Base-by-base conservation (phyloP, 495 filamentous ascomycete genomes). In the Podospora conica region DNA sequence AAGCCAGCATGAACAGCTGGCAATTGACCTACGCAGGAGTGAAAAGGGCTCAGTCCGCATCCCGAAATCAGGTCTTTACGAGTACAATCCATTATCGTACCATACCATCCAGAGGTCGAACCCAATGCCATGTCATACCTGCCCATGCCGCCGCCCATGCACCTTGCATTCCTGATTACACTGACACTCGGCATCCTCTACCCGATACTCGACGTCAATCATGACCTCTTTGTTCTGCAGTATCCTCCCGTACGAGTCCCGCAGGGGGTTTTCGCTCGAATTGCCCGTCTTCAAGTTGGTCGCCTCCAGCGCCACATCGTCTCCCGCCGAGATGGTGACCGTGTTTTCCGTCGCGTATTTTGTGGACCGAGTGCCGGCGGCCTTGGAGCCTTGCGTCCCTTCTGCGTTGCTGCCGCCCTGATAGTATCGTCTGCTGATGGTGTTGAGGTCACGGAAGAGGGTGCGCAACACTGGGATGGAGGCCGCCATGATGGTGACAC, bases 401-500 rank as follows among this genome's bases (percentile, higher is more conserved):
- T 56, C 65, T 8, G 59, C 57, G 62, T 33, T 65, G 61, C 61
- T 67, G 1, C 31, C 68, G 10, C 61, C 53, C 3, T 63, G 15
- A 56, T 71, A 69, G 54, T 71, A 64, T 18, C 61, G 4, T 33
- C 61, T 65, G 31, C 67, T 65, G 40, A 63, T 23, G 12, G 55
- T 63, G 20, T 69, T 64, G 11, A 61, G 53, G 66, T 77, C 68
- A 8, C 71, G 71, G 58, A 78, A 73, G 3, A 79, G 68, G 1
- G 72, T 75, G 0, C 76, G 69, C 18, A 79, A 57, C 8, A 78
- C 73, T 9, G 76, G 77, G 23, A 78, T 76, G 4, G 74, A 78
- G 40, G 77, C 72, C 10, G 76, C 77, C 23, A 76, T 74, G 56
- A 78, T 78, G 18, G 76, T 78, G 21, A 72, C 73, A 20, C 71